phyloP scores from a whole-genome alignment of 345 rosid species.

The Iberis pinnata region DNA sequence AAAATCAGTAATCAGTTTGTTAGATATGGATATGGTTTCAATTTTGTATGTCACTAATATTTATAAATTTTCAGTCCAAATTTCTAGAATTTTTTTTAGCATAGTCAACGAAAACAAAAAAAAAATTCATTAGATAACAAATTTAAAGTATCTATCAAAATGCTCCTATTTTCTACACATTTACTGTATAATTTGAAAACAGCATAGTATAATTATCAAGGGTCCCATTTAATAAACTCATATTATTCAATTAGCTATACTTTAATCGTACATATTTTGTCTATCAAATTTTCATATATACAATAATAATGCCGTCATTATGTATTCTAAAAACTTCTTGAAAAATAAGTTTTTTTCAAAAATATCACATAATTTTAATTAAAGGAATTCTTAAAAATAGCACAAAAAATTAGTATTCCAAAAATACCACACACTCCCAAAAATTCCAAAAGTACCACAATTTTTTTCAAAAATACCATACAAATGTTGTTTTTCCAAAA shows the following conservation, averaged over 20 bases:
- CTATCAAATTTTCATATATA: too few species aligned
- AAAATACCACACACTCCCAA: too few species aligned
- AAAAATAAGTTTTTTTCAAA: too few species aligned
- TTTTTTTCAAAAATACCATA: too few species aligned
- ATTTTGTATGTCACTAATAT: too few species aligned
- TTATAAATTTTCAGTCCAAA: background rate
- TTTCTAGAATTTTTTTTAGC: background rate
- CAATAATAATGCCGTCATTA: background rate
- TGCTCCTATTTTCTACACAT: background rate
- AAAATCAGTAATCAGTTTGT: too few species aligned
- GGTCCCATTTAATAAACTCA: slow-evolving; percentile 6
- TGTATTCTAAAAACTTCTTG: too few species aligned
- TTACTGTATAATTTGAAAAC: slow-evolving; percentile 15
- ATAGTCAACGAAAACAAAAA: slow-evolving; percentile 1
- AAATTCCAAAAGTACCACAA: too few species aligned
- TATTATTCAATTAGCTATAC: background rate
- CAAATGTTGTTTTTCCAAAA: too few species aligned
- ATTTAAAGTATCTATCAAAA: slow-evolving; percentile 9
- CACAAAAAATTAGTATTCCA: too few species aligned
- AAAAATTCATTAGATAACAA: background rate
- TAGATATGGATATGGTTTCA: slow-evolving; percentile 3
- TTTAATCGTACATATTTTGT: background rate
- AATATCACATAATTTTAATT: too few species aligned
- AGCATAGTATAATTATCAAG: slow-evolving; percentile 6
- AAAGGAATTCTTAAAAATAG: too few species aligned